Evolutionary conservation across 2,329 filamentous ascomycete species (phyloP).

Genomic region (Leptodontidium sp.): DNA sequence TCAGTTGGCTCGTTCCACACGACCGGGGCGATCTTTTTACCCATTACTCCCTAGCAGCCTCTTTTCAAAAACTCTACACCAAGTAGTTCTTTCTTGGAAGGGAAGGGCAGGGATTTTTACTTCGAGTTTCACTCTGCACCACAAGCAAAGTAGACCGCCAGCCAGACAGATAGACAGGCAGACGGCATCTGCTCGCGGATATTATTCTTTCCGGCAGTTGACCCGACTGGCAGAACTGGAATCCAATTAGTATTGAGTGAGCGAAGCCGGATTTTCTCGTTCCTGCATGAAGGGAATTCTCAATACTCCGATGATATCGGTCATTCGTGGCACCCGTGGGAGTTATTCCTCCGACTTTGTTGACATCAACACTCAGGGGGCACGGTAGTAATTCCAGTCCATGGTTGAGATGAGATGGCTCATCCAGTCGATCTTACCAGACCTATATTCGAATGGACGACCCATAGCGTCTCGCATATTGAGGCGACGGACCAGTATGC

Average conservation of each 20-base stretch:
- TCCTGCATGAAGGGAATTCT: slow-evolving; percentile 8
- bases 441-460: background rate
- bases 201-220: slow-evolving; percentile 4
- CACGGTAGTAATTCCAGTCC: background rate
- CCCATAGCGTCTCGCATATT: slow-evolving; percentile 8
- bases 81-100: slow-evolving; percentile 2
- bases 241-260: slow-evolving; percentile 11
- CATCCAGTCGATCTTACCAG: slow-evolving; percentile 3
- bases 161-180: background rate
- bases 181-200: background rate
- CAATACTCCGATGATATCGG: slow-evolving; percentile 1
- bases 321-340: background rate
- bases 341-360: background rate
- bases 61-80: background rate
- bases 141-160: background rate
- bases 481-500: background rate
- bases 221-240: slow-evolving; percentile 13
- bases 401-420: background rate
- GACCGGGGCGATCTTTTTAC: slow-evolving; percentile 5
- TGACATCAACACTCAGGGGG: background rate
- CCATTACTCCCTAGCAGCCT: slow-evolving; percentile 17
- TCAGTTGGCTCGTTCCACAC: slow-evolving; percentile 8
- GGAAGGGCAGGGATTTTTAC: background rate
- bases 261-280: background rate
- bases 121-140: slow-evolving; percentile 9